phyloP scores from a whole-genome alignment of 345 rosid genomes.

The Brassica cretica region DNA sequence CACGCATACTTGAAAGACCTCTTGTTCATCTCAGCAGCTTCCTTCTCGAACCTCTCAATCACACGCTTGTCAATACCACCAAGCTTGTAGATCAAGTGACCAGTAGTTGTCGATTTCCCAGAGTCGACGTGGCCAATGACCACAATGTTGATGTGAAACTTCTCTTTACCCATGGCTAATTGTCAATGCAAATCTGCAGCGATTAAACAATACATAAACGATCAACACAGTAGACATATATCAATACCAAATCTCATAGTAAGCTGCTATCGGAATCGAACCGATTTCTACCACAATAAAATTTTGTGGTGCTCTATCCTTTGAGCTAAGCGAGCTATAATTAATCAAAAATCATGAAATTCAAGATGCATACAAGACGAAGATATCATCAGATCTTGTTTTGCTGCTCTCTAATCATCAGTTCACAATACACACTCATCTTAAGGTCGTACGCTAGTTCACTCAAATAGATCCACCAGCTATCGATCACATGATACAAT shows the following conservation, averaged over 20 bases:
- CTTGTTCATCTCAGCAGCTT: background rate
- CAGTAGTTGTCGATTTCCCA: background rate
- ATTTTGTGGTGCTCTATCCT: background rate
- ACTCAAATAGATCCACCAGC: background rate
- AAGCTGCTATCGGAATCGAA: conserved; percentile 33
- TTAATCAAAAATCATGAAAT: background rate
- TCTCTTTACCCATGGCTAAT: background rate
- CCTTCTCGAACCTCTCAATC: background rate
- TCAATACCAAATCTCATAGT: background rate
- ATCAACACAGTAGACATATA: background rate
- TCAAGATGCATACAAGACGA: background rate
- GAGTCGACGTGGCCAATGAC: background rate
- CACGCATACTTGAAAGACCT: no score
- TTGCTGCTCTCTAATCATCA: background rate
- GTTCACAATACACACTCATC: background rate
- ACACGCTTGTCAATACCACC: background rate
- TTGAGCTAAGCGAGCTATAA: background rate
- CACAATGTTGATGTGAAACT: background rate
- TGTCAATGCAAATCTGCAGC: background rate
- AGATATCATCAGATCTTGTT: background rate
- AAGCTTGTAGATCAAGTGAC: background rate
- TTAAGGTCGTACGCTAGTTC: background rate
- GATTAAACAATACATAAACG: background rate
- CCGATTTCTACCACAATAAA: conserved; percentile 9
- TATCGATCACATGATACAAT: background rate